Conservation (phyloP, 2,329 filamentous ascomycete species). For the Monilinia polystroma region DNA sequence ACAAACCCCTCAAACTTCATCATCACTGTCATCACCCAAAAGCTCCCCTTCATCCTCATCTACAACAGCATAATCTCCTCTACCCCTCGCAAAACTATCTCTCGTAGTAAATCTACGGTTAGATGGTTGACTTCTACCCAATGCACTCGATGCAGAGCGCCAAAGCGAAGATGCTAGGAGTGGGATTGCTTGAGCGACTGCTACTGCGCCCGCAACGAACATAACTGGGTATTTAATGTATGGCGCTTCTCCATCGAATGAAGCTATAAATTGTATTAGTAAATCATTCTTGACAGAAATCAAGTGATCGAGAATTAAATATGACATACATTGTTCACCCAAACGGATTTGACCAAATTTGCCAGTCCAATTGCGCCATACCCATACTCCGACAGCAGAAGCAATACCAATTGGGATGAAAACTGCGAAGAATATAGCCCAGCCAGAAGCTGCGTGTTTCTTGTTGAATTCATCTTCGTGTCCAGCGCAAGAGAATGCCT, state of each 20-base stretch:
- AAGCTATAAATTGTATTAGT: slow-evolving; percentile 34
- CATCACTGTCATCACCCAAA: slow-evolving; percentile 88
- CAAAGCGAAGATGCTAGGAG: slow-evolving; percentile 71
- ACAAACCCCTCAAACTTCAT: slow-evolving; percentile 60
- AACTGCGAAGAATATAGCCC: slow-evolving; percentile 83
- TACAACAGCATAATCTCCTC: slow-evolving; percentile 84
- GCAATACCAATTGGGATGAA: slow-evolving; percentile 72
- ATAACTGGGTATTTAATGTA: slow-evolving; percentile 83
- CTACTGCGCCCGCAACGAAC: slow-evolving; percentile 62
- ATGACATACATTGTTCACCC: slow-evolving; percentile 60
- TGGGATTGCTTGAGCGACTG: slow-evolving; percentile 62
- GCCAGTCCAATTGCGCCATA: slow-evolving; percentile 79
- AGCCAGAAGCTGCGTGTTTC: slow-evolving; percentile 67
- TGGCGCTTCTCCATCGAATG: slow-evolving; percentile 68
- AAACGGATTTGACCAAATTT: slow-evolving; percentile 92
- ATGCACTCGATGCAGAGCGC: slow-evolving; percentile 57
- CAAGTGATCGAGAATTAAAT: neutral
- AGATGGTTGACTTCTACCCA: slow-evolving; percentile 46
- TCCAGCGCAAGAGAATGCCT: slow-evolving; percentile 66
- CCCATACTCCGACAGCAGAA: slow-evolving; percentile 74
- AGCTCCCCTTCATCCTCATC: slow-evolving; percentile 94
- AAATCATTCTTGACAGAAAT: neutral
- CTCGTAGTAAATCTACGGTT: slow-evolving; percentile 72
- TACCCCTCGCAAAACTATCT: slow-evolving; percentile 81
- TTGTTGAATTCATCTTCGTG: slow-evolving; percentile 81